Conservation (phyloP, 2,329 filamentous ascomycete species). For the Alternaria tenuissima region DNA sequence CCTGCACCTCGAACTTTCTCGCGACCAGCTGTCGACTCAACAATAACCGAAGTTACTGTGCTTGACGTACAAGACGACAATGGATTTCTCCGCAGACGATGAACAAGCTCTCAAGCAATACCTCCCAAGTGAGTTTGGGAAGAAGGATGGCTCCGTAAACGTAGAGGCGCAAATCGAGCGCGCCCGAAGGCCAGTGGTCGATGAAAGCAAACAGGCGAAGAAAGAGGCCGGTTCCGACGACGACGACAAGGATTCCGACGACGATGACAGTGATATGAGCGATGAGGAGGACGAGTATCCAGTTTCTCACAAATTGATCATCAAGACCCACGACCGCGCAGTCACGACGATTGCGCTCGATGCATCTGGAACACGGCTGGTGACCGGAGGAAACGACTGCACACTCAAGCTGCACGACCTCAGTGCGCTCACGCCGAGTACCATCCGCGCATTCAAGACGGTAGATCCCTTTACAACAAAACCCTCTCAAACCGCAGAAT, state of each 20-base stretch:
- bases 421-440: conserved; percentile 92
- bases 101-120: conserved; percentile 79
- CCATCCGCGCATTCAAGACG: conserved; percentile 90
- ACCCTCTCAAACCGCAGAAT: conserved; percentile 73
- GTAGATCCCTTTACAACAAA: conserved; percentile 87
- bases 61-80: conserved; percentile 18
- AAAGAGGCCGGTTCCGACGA: conserved; percentile 42
- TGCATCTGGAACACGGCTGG: conserved; percentile 81
- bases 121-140: conserved; percentile 85
- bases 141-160: conserved; percentile 76
- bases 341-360: conserved; percentile 87
- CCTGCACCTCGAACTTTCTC: conserved; percentile 9
- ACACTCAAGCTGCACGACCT: conserved; percentile 94
- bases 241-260: conserved; percentile 48
- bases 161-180: conserved; percentile 82
- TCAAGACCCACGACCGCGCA: conserved; percentile 90
- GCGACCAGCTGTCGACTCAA: background rate
- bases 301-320: conserved; percentile 87
- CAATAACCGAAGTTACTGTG: conserved; percentile 10
- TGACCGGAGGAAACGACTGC: conserved; percentile 92
- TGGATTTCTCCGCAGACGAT: conserved; percentile 47
- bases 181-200: conserved; percentile 68
- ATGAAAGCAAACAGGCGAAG: conserved; percentile 39
- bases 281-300: conserved; percentile 86
- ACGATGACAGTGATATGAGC: conserved; percentile 66